Conservation (phyloP, 108 stramenopile genomes). For the Nitzschia sp. region DNA sequence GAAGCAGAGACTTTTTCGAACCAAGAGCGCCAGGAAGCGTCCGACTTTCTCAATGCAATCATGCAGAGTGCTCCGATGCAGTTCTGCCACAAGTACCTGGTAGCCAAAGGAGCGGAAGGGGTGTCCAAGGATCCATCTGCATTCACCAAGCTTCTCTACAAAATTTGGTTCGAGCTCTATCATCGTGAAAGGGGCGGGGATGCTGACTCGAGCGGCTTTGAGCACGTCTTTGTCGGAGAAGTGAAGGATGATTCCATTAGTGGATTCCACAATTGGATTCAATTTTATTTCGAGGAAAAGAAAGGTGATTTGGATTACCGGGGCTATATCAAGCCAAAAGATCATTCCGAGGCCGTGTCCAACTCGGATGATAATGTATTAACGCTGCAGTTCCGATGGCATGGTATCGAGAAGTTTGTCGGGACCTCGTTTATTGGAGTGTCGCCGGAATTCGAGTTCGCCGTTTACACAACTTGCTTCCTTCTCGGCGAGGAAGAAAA, state of each 20-base stretch:
- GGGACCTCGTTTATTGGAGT: slow-evolving; percentile 83
- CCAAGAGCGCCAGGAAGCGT: slow-evolving; percentile 67
- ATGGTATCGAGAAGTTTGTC: slow-evolving; percentile 85
- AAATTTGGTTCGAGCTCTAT: slow-evolving; percentile 91
- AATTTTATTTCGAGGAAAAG: slow-evolving; percentile 87
- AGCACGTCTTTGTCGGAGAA: slow-evolving; percentile 95
- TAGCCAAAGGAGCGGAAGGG: slow-evolving; percentile 46
- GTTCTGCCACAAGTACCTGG: slow-evolving; percentile 82
- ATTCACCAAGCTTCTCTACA: slow-evolving; percentile 67
- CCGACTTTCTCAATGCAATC: slow-evolving; percentile 63
- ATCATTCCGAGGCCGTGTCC: slow-evolving; percentile 53
- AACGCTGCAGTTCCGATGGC: slow-evolving; percentile 88
- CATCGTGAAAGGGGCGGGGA: slow-evolving; percentile 52
- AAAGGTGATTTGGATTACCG: slow-evolving; percentile 81
- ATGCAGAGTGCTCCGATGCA: slow-evolving; percentile 91
- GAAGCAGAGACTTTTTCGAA: slow-evolving; percentile 59
- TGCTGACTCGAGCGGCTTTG: slow-evolving; percentile 87
- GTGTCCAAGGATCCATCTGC: slow-evolving; percentile 54
- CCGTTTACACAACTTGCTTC: slow-evolving; percentile 85
- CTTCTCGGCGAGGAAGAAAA: slow-evolving; percentile 71
- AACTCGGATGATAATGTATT: slow-evolving; percentile 65
- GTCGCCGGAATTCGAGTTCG: slow-evolving; percentile 92
- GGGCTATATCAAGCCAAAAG: slow-evolving; percentile 80
- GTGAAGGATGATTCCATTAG: slow-evolving; percentile 68
- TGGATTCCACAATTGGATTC: slow-evolving; percentile 95